Evolutionary conservation across 140 eudicot genomes (phyloP), one percentile per base, ranked within the genome.

Genomic region (Erigeron philadelphicus): DNA sequence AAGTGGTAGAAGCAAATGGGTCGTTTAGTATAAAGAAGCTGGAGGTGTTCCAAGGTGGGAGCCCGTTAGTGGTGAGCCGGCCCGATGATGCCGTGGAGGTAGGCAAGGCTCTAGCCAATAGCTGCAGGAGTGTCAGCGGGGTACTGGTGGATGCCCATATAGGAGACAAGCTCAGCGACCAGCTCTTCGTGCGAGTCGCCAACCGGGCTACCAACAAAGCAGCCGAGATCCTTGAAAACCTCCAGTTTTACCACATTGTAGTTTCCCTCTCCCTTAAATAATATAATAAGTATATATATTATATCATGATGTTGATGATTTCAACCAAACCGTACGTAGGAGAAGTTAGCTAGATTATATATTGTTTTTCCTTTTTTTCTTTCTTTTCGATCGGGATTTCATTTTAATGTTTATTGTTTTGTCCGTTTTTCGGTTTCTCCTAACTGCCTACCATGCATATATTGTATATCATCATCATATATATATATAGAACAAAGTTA

Each of bases 101-200:
- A 16, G 98, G 96, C 10, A 76, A 85, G 31, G 96, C 95, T 73
- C 45, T 92, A 45, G 95, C 93, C 84, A 92, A 69, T 60, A 84
- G 85, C 78, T 92, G 98, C 70, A 72, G 96, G 62, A 86, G 95
- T 25, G 95, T 92, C 25, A 81, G 88, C 12, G 98, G 98, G 45
- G 98, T 92, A 74, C 87, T 92, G 2, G 98, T 92, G 10, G 98
- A 92, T 18, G 96, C 98, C 3, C 98, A 92, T 75, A 84, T 92
- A 2, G 98, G 98, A 5, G 96, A 89, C 12, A 65, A 68, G 78
- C 98, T 92, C 7, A 77, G 96, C 47, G 83, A 83, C 10, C 83
- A 77, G 76, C 81, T 92, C 19, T 92, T 92, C 78, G 60, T 64
- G 10, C 83, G 93, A 38, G 87, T 88, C 31, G 93, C 84, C 19